Evolutionary conservation across 805 yeast genomes (phyloP), one percentile per base, ranked within the genome.

Genomic region (Pichia gijzeniarum): DNA sequence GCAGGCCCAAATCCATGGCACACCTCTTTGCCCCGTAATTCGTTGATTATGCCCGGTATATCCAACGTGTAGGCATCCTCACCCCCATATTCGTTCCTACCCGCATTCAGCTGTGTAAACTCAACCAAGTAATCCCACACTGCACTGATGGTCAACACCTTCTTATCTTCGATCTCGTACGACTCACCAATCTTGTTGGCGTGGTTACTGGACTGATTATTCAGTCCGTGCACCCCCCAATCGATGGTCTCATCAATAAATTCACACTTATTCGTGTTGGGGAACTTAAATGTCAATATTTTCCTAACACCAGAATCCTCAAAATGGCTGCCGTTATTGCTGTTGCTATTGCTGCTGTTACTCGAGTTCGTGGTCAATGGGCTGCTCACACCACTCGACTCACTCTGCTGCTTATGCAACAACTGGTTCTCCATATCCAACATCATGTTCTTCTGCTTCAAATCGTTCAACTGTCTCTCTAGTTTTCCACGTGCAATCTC

Each of bases 1-100:
- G 84, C 85, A 7, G 86, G 85, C 0, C 95, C 96, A 55, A 68
- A 73, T 2, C 90, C 93, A 59, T 86, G 91, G 57, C 95, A 87
- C 33, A 68, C 71, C 59, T 85, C 95, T 30, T 73, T 61, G 1
- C 93, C 95, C 56, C 71, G 75, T 44, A 88, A 68, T 22, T 60
- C 62, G 17, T 64, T 59, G 81, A 87, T 79, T 3, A 86, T 75
- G 32, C 61, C 65, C n/a, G 69, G 63, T 36, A 84, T 67, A 57
- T 84, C 84, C 35, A 84, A 56, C n/a, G n/a, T n/a, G n/a, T n/a
- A n/a, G n/a, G n/a, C n/a, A n/a, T n/a, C n/a, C n/a, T n/a, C n/a
- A 8, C 73, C 72, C 19, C 63, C 57, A 33, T 67, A 72, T 30
- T 77, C 10, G 7, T 73, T 72, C 18, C 63, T 57, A 33, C 67